A percentile compares a stretch with the other conserved stretches of the same genome.
Conservation (phyloP, 768 basidiomycete species). For the Neoboletus brunneissimus region DNA sequence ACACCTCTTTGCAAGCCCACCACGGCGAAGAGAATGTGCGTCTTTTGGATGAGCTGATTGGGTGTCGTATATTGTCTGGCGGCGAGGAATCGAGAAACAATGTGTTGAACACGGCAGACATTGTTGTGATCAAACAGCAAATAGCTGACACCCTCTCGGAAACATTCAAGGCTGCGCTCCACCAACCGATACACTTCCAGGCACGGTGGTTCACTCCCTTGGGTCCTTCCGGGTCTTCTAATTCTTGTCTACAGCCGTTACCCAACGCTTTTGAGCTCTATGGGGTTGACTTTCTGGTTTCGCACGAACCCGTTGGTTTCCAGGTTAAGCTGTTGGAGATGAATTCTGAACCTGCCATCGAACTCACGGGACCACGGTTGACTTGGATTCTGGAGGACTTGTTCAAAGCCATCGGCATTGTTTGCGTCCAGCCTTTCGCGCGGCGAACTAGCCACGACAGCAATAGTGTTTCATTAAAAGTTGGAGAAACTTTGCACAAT, state of each 20-base stretch:
- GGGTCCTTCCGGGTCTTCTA: background rate
- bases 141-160: constrained; percentile 70
- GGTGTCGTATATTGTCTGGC: constrained; percentile 50
- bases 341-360: constrained; percentile 95
- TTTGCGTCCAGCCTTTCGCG: constrained; percentile 67
- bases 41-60: constrained; percentile 76
- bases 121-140: constrained; percentile 54
- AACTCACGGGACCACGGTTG: constrained; percentile 82
- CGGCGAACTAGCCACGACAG: constrained; percentile 1
- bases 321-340: constrained; percentile 82
- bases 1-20: constrained; percentile 80
- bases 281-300: constrained; percentile 89
- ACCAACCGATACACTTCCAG: constrained; percentile 84
- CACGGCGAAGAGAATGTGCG: constrained; percentile 69
- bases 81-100: constrained; percentile 22
- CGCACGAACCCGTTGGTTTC: constrained; percentile 40
- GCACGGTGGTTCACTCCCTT: constrained; percentile 34
- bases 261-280: constrained; percentile 95
- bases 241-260: constrained; percentile 50
- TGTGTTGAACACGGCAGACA: constrained; percentile 31
- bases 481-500: constrained; percentile 51
- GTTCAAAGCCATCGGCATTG: constrained; percentile 65
- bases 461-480: constrained; percentile 37
- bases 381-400: constrained; percentile 79
- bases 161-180: constrained; percentile 80